Evolutionary conservation across 306 rosid genomes (phyloP).

Genomic region (Dryas drummondii): DNA sequence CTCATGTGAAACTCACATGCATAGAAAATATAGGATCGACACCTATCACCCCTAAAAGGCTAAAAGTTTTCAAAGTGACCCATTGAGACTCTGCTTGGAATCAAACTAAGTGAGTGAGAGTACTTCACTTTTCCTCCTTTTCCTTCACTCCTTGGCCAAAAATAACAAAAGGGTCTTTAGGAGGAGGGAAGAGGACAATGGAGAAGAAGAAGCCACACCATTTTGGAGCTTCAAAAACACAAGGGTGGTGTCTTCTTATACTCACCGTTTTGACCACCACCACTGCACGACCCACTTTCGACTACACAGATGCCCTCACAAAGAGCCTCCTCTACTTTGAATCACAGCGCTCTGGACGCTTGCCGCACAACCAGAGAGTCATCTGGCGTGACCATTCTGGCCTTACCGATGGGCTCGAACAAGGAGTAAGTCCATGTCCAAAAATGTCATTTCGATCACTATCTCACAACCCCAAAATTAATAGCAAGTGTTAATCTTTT

Average conservation of each 20-base stretch:
- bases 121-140: slow-evolving; percentile 21
- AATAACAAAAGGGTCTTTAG: slow-evolving; percentile 22
- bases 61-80: slow-evolving; percentile 18
- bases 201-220: slow-evolving; percentile 26
- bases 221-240: slow-evolving; percentile 19
- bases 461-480: no score
- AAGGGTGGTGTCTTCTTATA: slow-evolving; percentile 16
- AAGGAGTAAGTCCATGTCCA: slow-evolving; percentile 54
- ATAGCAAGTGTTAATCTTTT: background rate
- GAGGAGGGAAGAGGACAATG: slow-evolving; percentile 55
- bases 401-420: slow-evolving; percentile 92
- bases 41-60: background rate
- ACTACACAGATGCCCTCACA: slow-evolving; percentile 76
- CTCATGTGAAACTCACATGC: slow-evolving; percentile 22
- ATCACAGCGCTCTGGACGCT: slow-evolving; percentile 89
- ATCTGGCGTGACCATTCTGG: slow-evolving; percentile 94
- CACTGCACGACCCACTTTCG: slow-evolving; percentile 33
- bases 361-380: slow-evolving; percentile 92
- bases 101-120: slow-evolving; percentile 1
- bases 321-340: slow-evolving; percentile 93
- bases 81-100: no score
- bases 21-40: background rate
- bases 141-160: slow-evolving; percentile 45
- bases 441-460: background rate
- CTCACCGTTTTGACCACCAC: slow-evolving; percentile 25